phyloP scores from a whole-genome alignment of 164 flowering plant genomes.

The Tetracentron sinense region DNA sequence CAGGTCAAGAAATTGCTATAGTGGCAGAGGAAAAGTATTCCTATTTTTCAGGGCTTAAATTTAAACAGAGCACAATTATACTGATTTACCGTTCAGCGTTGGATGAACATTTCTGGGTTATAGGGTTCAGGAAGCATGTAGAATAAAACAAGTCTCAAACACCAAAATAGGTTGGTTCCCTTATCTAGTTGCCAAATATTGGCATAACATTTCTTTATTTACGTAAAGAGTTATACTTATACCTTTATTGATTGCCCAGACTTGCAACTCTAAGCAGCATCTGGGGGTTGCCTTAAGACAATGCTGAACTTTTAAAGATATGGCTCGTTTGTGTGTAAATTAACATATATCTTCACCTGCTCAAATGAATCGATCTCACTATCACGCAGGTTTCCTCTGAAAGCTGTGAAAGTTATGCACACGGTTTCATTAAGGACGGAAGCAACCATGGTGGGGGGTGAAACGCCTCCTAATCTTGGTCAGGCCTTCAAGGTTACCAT shows the following conservation, averaged over 20 bases:
- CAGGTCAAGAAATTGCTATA: neutral
- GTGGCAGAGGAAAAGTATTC: no score
- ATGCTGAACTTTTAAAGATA: no score
- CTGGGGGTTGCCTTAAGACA: no score
- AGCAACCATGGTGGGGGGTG: constrained; percentile 61
- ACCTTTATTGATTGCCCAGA: no score
- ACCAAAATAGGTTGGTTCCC: neutral
- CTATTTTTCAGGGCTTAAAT: no score
- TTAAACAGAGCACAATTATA: no score
- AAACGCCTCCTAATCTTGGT: constrained; percentile 68
- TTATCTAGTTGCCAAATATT: no score
- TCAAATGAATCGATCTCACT: neutral
- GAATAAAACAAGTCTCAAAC: neutral
- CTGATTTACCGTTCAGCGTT: neutral
- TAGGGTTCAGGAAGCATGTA: neutral
- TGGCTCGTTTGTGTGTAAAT: no score
- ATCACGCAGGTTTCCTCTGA: constrained; percentile 79
- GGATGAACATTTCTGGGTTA: neutral
- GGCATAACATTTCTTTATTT: no score
- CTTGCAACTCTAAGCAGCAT: no score
- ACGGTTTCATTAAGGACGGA: constrained; percentile 91
- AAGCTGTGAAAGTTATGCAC: constrained; percentile 95
- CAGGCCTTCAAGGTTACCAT: constrained; percentile 73
- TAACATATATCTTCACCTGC: no score
- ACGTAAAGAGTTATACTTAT: no score